phyloP scores from a whole-genome alignment of 306 rosid genomes.

The Trifolium fragiferum region DNA sequence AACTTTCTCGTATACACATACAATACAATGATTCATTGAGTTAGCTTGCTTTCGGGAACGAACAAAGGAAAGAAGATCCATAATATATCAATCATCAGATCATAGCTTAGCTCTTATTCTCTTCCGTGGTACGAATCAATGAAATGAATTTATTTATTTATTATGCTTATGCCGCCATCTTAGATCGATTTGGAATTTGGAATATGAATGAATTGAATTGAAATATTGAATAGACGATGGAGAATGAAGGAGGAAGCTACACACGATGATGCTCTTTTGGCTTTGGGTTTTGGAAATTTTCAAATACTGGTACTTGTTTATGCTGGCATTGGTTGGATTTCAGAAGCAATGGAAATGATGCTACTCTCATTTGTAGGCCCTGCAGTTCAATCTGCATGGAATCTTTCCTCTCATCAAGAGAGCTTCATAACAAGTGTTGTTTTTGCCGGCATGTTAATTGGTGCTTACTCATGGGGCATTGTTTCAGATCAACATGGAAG shows the following conservation, averaged over 20 bases:
- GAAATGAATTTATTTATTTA: no score
- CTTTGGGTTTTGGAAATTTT: conserved; percentile 85
- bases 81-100: no score
- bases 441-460: conserved; percentile 87
- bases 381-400: conserved; percentile 86
- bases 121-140: no score
- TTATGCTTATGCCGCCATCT: neutral
- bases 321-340: conserved; percentile 95
- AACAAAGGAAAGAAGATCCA: no score
- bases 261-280: conserved; percentile 82
- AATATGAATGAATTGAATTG: neutral
- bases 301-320: conserved; percentile 82
- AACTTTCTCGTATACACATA: no score
- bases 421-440: conserved; percentile 79
- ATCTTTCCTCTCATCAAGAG: conserved; percentile 78
- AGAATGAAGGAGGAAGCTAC: conserved; percentile 49
- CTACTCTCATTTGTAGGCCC: conserved; percentile 93
- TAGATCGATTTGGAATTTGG: neutral
- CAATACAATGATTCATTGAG: no score
- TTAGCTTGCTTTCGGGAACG: no score
- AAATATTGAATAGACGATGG: conserved; percentile 40
- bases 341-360: conserved; percentile 99
- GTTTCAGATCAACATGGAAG: conserved; percentile 90
- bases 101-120: no score
- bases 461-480: conserved; percentile 92